Percentiles rank a stretch among this genome's conserved stretches.
Evolutionary conservation across 805 yeast species (phyloP).

Genomic region (Kodamaea leandrae): DNA sequence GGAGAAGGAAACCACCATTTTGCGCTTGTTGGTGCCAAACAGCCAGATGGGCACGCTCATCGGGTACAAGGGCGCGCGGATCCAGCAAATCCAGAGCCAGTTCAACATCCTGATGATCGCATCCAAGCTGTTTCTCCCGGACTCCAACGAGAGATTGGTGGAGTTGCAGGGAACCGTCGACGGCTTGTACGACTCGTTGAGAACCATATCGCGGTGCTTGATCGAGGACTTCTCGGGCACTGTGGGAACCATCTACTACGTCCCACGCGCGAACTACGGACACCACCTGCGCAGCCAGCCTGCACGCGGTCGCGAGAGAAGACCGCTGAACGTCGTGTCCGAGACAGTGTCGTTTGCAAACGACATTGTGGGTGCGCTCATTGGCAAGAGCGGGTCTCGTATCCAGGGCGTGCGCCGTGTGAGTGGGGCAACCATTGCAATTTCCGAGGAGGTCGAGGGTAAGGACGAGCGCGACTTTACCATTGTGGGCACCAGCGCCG

Average conservation of each 20-base stretch:
- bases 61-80: constrained; percentile 78
- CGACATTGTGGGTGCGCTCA: constrained; percentile 83
- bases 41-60: constrained; percentile 85
- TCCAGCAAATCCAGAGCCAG: constrained; percentile 70
- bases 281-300: constrained; percentile 3
- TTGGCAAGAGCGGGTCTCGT: constrained; percentile 82
- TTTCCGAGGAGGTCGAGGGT: constrained; percentile 66
- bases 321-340: constrained; percentile 7
- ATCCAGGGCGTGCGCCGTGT: constrained; percentile 80
- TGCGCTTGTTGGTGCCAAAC: constrained; percentile 77
- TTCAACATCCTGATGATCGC: constrained; percentile 80
- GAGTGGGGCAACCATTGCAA: constrained; percentile 75
- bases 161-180: constrained; percentile 81
- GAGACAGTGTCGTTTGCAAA: constrained; percentile 51
- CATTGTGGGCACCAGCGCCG: constrained; percentile 56
- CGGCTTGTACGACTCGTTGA: constrained; percentile 54
- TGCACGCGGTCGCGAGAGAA: constrained; percentile 2
- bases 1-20: constrained; percentile 49
- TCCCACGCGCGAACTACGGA: constrained; percentile 36
- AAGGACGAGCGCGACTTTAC: constrained; percentile 68
- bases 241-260: constrained; percentile 61
- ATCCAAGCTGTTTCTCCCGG: constrained; percentile 76
- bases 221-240: constrained; percentile 71
- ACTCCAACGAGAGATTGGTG: constrained; percentile 80
- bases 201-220: constrained; percentile 64